Base-by-base conservation (phyloP, 805 yeast genomes). In the Wickerhamomyces pijperi region DNA sequence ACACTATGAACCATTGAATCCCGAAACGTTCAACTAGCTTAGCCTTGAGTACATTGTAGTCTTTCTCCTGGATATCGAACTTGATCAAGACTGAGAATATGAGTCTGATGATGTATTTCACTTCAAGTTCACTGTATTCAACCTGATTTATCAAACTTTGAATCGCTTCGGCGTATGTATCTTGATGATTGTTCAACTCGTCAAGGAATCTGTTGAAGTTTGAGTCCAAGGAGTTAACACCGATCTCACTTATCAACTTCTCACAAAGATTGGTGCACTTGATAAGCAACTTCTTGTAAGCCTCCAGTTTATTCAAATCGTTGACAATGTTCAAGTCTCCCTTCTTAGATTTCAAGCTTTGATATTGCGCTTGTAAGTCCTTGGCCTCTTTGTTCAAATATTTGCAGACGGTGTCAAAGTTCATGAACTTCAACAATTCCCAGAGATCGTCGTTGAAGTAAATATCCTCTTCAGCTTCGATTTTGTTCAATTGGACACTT, bases 401-500 rank as follows among this genome's bases (percentile, higher is more conserved):
- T 6, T 74, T 70, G 2, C 97, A 97, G 28, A 88, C 79, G 19
- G 77, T 69, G 2, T 88, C 82, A 57, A 92, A 88, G 46, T 87
- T 87, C 40, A 77, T 61, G 47, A 64, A 74, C 5, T 79, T 61
- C 11, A 65, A 61, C 4, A 53, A 56, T 29, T 60, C 61, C 15
- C 46, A 43, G 15, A 45, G 41, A 12, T 37, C 49, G 17, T 41
- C 41, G n/a, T 48, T 31, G 33, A 31, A 31, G 14, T 31, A 31
- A 28, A 28, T 6, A 7, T 28, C 32, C 23, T 21, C 23, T 25
- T 25, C 29, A 25, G 7, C 29, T n/a, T 31, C 19, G 15, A 31
- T 31, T 15, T 31, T 31, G 14, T 31, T 31, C 19, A 31, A 16
- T 31, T 31, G n/a, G 11, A 31, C 4, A 12, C 19, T 11, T 31